Percentiles rank a stretch among this genome's conserved stretches.
Evolutionary conservation across 306 rosid species (phyloP).

Genomic region (Luffa aegyptiaca): DNA sequence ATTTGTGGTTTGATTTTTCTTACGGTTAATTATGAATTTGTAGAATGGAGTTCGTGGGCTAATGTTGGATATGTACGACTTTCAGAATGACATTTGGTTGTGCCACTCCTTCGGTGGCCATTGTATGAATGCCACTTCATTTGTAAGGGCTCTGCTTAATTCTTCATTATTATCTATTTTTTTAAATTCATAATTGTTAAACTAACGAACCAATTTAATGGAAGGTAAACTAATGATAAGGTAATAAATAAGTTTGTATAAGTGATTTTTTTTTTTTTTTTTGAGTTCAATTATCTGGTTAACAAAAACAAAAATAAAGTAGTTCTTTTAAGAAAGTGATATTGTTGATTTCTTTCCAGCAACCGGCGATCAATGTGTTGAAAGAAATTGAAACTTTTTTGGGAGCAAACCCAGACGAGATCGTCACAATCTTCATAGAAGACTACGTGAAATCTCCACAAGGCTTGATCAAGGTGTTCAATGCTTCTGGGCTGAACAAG

Average conservation of each 20-base stretch:
- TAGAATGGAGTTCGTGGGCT: slow-evolving; percentile 88
- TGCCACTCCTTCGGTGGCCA: slow-evolving; percentile 63
- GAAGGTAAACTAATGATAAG: neutral
- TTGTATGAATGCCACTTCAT: slow-evolving; percentile 65
- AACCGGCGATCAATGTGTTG: slow-evolving; percentile 65
- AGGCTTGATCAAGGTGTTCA: slow-evolving; percentile 64
- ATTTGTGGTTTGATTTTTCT: neutral
- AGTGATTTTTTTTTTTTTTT: neutral
- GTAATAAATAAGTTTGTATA: neutral
- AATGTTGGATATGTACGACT: slow-evolving; percentile 94
- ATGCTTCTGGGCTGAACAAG: slow-evolving; percentile 46
- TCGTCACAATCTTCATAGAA: slow-evolving; percentile 79
- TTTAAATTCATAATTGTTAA: neutral
- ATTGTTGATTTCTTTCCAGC: slow-evolving; percentile 21
- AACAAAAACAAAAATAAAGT: neutral
- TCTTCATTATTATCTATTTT: neutral
- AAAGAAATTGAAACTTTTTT: slow-evolving; percentile 49
- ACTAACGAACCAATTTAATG: neutral
- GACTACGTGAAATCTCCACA: slow-evolving; percentile 65
- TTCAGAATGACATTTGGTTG: slow-evolving; percentile 57
- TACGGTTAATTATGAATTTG: neutral
- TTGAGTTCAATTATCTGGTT: neutral
- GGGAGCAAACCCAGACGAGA: slow-evolving; percentile 62
- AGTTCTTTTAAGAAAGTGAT: neutral
- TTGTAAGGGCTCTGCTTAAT: slow-evolving; percentile 50